Base-by-base conservation (phyloP, 2,329 filamentous ascomycete species). In the Colletotrichum agaves region DNA sequence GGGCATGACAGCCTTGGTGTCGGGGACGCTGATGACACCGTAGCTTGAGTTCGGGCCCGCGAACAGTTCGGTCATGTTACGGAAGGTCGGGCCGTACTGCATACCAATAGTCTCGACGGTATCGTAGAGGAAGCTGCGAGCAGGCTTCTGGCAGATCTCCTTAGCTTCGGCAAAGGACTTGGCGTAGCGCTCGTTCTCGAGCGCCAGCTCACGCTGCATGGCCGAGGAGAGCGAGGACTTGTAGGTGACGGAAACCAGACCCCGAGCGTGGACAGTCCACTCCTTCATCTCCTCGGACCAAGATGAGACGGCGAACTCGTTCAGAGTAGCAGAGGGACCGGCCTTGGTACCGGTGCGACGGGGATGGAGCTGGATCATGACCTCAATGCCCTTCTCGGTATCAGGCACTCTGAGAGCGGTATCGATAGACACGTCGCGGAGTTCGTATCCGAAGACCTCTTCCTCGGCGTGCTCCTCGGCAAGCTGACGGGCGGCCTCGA, bases 381-480 rank as follows among this genome's bases (percentile, higher is more conserved):
- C 71, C 47, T 73, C 71, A 2, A 72, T 61, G 6, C 67, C 70
- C 46, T 70, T 67, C 11, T 72, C 69, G 8, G 61, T 69, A 23
- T 71, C 69, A 3, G 71, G 70, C 1, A 73, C 68, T 5, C 59
- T 64, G 21, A 73, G 57, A 13, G 67, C 69, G 4, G 66, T 63
- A 41, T 65, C 71, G 13, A 74, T 72, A n/a, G 55, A 52, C 5
- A 74, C 63, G 33, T 73, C 71, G 15, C 69, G 72, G 12, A 74
- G 61, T 31, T 72, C 58, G 41, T 69, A 73, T 37, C 72, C 71
- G 15, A 67, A 41, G 4, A 73, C 64, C 10, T 69, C 63, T 49
- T 66, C 63, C 2, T 39, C 43, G 1, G 39, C 46, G 27, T 55
- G 43, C 17, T 53, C 58, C 1, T 67, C 62, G 7, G 69, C 70